Percentiles rank a stretch among this genome's conserved stretches.
phyloP scores from a whole-genome alignment of 768 basidiomycete species.

The Boletus edulis region DNA sequence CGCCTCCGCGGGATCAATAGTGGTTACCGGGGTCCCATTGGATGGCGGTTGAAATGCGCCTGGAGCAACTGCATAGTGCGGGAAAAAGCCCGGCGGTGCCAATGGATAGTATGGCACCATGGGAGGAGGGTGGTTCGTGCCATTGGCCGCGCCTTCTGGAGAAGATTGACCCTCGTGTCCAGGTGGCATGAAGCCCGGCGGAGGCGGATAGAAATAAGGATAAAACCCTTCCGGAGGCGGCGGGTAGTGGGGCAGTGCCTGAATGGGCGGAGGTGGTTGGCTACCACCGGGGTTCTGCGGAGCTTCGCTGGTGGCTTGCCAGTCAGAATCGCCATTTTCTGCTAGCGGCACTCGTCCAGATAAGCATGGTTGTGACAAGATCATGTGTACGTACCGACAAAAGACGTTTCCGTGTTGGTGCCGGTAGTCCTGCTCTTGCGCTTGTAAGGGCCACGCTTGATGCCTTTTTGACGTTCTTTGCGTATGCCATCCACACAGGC shows the following conservation, averaged over 20 bases:
- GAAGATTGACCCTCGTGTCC: constrained; percentile 36
- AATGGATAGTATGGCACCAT: constrained; percentile 37
- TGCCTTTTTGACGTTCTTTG: constrained; percentile 63
- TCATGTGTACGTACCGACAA: constrained; percentile 14
- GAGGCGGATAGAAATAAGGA: constrained; percentile 42
- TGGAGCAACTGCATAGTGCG: constrained; percentile 32
- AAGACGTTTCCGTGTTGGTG: constrained; percentile 24
- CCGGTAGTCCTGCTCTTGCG: constrained; percentile 40
- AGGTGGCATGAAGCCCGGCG: constrained; percentile 39
- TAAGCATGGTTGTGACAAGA: constrained; percentile 12
- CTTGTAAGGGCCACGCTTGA: constrained; percentile 59
- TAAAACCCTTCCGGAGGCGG: constrained; percentile 43
- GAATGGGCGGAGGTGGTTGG: constrained; percentile 28
- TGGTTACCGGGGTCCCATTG: constrained; percentile 22
- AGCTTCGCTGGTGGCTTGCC: constrained; percentile 28
- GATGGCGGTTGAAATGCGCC: constrained; percentile 32
- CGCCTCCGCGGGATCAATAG: constrained; percentile 27
- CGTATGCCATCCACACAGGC: constrained; percentile 58
- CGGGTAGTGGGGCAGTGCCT: constrained; percentile 29
- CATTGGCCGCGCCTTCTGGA: constrained; percentile 32
- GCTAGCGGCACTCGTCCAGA: constrained; percentile 10
- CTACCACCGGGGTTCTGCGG: constrained; percentile 11
- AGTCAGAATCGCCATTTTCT: constrained; percentile 32
- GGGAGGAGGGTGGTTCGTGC: constrained; percentile 27
- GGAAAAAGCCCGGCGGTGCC: constrained; percentile 41